Conservation (phyloP, 495 filamentous ascomycete genomes). For the Physcia stellaris region DNA sequence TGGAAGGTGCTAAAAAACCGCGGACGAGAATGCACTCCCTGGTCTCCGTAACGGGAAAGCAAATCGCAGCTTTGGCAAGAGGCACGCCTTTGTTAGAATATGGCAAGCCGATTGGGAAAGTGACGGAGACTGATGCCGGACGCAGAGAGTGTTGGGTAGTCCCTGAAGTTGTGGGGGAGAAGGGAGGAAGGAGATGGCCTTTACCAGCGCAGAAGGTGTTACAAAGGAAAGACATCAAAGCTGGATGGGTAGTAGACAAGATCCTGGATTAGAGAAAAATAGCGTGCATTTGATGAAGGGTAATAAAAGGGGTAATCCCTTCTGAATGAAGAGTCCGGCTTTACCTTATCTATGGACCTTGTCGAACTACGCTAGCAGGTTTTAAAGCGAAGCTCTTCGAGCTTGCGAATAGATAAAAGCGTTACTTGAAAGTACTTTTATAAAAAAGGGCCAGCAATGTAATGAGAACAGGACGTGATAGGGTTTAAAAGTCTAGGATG, state of each 20-base stretch:
- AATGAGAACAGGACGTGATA: no score
- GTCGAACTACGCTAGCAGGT: no score
- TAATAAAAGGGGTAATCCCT: no score
- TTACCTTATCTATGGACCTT: no score
- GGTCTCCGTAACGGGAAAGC: slow-evolving; percentile 56
- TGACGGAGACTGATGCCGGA: slow-evolving; percentile 42
- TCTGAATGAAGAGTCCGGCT: no score
- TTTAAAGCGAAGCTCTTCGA: no score
- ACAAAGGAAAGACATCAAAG: slow-evolving; percentile 56
- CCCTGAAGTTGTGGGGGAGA: slow-evolving; percentile 52
- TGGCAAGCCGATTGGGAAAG: slow-evolving; percentile 80
- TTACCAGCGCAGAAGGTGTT: slow-evolving; percentile 68
- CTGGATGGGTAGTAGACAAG: slow-evolving; percentile 69
- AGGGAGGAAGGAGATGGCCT: slow-evolving; percentile 65
- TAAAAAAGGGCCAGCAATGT: no score
- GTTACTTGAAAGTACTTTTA: no score
- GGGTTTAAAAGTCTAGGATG: no score
- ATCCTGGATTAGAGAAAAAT: no score
- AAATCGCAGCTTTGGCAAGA: slow-evolving; percentile 68
- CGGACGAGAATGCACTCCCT: slow-evolving; percentile 85
- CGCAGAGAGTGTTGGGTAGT: slow-evolving; percentile 72
- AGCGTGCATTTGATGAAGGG: no score
- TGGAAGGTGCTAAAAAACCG: slow-evolving; percentile 36
- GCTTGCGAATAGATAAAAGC: no score
- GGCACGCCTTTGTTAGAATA: slow-evolving; percentile 76